Conservation (phyloP, 2,329 filamentous ascomycete species). For the Penicillium sp. region DNA sequence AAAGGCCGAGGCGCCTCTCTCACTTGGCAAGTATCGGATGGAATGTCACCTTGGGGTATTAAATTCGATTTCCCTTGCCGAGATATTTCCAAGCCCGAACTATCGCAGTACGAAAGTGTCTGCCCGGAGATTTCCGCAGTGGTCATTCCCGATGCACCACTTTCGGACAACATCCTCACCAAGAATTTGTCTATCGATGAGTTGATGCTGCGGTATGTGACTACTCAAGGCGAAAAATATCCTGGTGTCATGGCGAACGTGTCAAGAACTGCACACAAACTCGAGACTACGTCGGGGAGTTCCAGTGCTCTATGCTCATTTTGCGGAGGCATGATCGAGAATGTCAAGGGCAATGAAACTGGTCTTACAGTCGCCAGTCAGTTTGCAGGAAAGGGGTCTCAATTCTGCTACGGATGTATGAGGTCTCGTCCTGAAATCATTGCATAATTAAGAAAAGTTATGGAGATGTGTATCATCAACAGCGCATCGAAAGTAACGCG, state of each 20-base stretch:
- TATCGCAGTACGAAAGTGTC: constrained; percentile 63
- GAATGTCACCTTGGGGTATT: constrained; percentile 58
- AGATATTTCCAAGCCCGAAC: constrained; percentile 80
- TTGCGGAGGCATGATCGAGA: constrained; percentile 68
- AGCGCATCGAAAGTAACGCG: not conserved
- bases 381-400: constrained; percentile 51
- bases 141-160: constrained; percentile 43
- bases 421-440: constrained; percentile 37
- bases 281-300: constrained; percentile 51
- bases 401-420: constrained; percentile 47
- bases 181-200: constrained; percentile 82
- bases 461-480: not conserved
- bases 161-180: constrained; percentile 36
- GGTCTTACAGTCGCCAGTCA: constrained; percentile 44
- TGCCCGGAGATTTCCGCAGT: constrained; percentile 54
- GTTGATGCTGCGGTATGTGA: constrained; percentile 86
- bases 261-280: constrained; percentile 83
- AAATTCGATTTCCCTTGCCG: constrained; percentile 77
- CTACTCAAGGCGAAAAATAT: constrained; percentile 79
- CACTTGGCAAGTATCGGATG: constrained; percentile 80
- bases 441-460: constrained; percentile 15
- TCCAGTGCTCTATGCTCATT: constrained; percentile 57
- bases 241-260: constrained; percentile 94
- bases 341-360: constrained; percentile 59
- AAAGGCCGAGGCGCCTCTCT: constrained; percentile 85